These are phyloP conservation scores for Vinca minor DNA, from an alignment of 257 asterid genomes.

Conservation along the genomic window DNA sequence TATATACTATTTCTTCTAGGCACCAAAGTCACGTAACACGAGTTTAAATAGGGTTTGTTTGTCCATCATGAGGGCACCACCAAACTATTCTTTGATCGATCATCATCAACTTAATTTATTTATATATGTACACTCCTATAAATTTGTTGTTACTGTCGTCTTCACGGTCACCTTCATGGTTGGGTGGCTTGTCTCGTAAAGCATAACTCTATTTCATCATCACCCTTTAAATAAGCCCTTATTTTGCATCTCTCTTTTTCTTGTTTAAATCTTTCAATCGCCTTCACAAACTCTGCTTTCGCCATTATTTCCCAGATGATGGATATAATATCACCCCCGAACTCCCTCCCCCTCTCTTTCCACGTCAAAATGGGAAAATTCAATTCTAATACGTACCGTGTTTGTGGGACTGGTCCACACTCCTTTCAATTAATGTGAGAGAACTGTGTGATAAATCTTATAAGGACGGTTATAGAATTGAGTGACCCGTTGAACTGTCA, in stretches of 20 bases:
- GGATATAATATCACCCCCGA: slow-evolving; percentile 7
- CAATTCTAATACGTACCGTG: no score
- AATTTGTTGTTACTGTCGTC: slow-evolving; percentile 13
- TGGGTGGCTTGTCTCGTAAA: slow-evolving; percentile 32
- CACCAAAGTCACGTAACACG: no score
- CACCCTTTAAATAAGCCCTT: slow-evolving; percentile 18
- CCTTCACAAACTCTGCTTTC: slow-evolving; percentile 18
- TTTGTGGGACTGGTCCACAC: no score
- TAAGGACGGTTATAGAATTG: no score
- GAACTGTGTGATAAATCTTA: no score
- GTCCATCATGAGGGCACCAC: slow-evolving; percentile 5
- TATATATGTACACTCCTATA: background rate
- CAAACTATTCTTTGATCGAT: background rate
- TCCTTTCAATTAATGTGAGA: no score
- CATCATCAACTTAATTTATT: background rate
- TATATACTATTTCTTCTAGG: no score
- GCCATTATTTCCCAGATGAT: slow-evolving; percentile 23
- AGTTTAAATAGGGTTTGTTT: no score
- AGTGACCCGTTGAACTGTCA: no score
- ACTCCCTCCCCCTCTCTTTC: background rate
- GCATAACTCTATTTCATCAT: slow-evolving; percentile 22
- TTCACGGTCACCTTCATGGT: slow-evolving; percentile 27
- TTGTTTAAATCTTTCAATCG: slow-evolving; percentile 19
- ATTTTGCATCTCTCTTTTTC: slow-evolving; percentile 9
- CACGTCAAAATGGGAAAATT: background rate